Evolutionary conservation across 1,284 basidiomycete species (phyloP).

Genomic region (Dichomitus squalens): DNA sequence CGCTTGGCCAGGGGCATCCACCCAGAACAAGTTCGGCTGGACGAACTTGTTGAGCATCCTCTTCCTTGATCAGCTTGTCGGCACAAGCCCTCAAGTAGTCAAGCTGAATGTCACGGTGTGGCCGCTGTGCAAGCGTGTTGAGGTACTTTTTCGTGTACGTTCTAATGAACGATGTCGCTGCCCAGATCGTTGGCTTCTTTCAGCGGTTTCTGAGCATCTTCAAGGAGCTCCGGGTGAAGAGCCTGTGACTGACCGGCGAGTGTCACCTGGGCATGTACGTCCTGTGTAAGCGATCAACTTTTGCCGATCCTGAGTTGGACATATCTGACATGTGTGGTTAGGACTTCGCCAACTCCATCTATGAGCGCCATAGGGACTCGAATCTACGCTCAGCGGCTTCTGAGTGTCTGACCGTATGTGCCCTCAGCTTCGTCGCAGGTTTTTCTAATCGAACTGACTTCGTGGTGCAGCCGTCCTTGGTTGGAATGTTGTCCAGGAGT

Average conservation of each 20-base stretch:
- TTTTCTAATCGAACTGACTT: not conserved
- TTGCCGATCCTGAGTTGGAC: not conserved
- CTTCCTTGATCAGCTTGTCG: slow-evolving; percentile 84
- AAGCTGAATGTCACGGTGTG: slow-evolving; percentile 60
- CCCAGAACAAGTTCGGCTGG: slow-evolving; percentile 76
- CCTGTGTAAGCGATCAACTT: slow-evolving; percentile 43
- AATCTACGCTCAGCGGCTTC: slow-evolving; percentile 62
- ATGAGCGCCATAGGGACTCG: slow-evolving; percentile 52
- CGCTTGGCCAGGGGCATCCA: slow-evolving; percentile 63
- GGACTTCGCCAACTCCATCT: slow-evolving; percentile 79
- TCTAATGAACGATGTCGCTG: slow-evolving; percentile 55
- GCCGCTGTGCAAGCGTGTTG: slow-evolving; percentile 19
- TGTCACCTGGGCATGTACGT: slow-evolving; percentile 70
- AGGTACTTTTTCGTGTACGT: not conserved
- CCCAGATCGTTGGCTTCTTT: slow-evolving; percentile 67
- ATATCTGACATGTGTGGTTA: not conserved
- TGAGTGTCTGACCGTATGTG: slow-evolving; percentile 73
- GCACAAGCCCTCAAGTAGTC: slow-evolving; percentile 81
- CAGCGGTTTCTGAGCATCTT: slow-evolving; percentile 78
- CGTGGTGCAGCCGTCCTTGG: slow-evolving; percentile 46
- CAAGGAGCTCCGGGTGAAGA: slow-evolving; percentile 69
- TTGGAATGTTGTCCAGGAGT: slow-evolving; percentile 60
- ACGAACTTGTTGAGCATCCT: slow-evolving; percentile 80
- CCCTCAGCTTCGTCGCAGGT: not conserved
- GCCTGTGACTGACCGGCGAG: slow-evolving; percentile 69